These are phyloP conservation scores for Tephrocybe sp. DNA, from an alignment of 768 basidiomycete species.

Conservation along the genomic window DNA sequence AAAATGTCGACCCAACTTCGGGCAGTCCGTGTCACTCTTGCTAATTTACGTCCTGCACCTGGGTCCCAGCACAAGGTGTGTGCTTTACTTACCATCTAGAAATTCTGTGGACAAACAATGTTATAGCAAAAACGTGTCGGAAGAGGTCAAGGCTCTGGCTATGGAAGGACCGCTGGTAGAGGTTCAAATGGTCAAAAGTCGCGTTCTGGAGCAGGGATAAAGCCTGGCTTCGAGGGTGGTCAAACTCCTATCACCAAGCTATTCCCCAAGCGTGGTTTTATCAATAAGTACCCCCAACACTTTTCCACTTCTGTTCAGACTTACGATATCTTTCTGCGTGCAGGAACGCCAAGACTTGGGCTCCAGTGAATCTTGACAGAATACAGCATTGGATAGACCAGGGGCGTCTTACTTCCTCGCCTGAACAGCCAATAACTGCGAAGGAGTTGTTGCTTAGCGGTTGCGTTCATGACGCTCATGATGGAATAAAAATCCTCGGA, in stretches of 20 bases:
- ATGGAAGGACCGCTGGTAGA: conserved; percentile 89
- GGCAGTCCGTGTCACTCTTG: conserved; percentile 50
- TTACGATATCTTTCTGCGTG: background rate
- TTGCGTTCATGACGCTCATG: conserved; percentile 83
- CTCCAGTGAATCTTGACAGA: conserved; percentile 82
- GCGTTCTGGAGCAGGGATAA: conserved; percentile 82
- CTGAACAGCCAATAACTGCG: conserved; percentile 84
- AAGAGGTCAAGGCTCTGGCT: conserved; percentile 87
- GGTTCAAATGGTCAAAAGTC: conserved; percentile 97
- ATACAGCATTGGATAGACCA: conserved; percentile 91
- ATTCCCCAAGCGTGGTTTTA: conserved; percentile 93
- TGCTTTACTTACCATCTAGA: background rate
- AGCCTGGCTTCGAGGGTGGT: conserved; percentile 90
- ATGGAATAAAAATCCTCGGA: conserved; percentile 90
- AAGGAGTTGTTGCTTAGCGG: conserved; percentile 81
- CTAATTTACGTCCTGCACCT: conserved; percentile 67
- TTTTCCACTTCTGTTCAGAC: background rate
- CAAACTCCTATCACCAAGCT: conserved; percentile 90
- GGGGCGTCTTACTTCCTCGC: conserved; percentile 75
- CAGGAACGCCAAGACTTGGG: conserved; percentile 75
- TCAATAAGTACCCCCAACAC: conserved; percentile 70
- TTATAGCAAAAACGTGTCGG: conserved; percentile 90
- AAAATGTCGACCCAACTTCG: conserved; percentile 37
- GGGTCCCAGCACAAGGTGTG: conserved; percentile 67
- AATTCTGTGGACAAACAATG: conserved; percentile 8